Percentiles rank a stretch among this genome's conserved stretches.
Conservation (phyloP, 2,329 filamentous ascomycete genomes). For the Alternaria angustiovoidea region DNA sequence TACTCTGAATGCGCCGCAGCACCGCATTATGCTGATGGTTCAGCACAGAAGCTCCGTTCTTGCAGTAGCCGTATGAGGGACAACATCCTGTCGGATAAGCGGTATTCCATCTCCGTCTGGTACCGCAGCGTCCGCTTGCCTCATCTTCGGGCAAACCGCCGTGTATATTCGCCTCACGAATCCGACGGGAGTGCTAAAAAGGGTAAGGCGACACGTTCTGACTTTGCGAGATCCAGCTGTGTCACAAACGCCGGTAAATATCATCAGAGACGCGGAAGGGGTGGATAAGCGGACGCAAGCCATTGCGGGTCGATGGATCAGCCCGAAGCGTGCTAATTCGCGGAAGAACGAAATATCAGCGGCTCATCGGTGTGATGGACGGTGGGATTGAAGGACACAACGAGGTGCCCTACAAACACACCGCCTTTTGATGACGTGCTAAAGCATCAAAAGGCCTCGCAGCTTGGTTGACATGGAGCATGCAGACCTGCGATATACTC, state of each 20-base stretch:
- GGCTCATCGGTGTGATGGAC: constrained; percentile 29
- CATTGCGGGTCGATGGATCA: constrained; percentile 22
- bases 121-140: constrained; percentile 31
- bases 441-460: background rate
- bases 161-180: constrained; percentile 6
- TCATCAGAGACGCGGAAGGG: constrained; percentile 14
- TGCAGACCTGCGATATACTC: background rate
- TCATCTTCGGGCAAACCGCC: constrained; percentile 12
- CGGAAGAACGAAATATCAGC: constrained; percentile 18
- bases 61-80: constrained; percentile 33
- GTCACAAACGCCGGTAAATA: constrained; percentile 22
- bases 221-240: constrained; percentile 10
- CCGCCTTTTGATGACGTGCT: constrained; percentile 15
- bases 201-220: constrained; percentile 7
- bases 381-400: constrained; percentile 8
- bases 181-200: background rate
- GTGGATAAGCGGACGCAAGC: constrained; percentile 29
- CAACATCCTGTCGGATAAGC: constrained; percentile 26
- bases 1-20: constrained; percentile 26
- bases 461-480: background rate
- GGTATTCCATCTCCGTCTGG: constrained; percentile 21
- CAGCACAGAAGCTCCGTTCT: constrained; percentile 32
- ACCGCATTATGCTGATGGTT: constrained; percentile 25
- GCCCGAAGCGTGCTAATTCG: constrained; percentile 24
- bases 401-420: constrained; percentile 20